A percentile compares a stretch with the other conserved stretches of the same genome.
phyloP scores from a whole-genome alignment of 495 filamentous ascomycete genomes.

The Trypethelium eluteriae region DNA sequence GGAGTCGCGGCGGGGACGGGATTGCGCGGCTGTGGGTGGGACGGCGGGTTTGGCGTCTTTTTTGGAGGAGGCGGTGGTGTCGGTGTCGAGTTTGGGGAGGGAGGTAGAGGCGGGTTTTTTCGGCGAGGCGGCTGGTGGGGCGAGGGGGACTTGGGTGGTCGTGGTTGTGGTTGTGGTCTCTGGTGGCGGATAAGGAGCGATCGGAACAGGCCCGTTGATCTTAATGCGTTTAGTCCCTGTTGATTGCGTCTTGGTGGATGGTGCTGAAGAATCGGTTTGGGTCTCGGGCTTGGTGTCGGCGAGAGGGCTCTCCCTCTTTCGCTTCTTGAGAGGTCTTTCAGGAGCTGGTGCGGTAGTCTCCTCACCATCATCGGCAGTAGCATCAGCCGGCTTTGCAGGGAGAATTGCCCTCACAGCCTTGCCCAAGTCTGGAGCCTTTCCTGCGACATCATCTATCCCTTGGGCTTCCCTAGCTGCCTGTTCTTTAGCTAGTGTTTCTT shows the following conservation, averaged over 20 bases:
- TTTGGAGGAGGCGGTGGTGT: neutral
- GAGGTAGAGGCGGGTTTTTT: conserved; percentile 14
- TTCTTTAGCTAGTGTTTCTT: conserved; percentile 61
- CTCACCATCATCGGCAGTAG: conserved; percentile 11
- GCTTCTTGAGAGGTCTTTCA: conserved; percentile 27
- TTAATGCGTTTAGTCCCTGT: conserved; percentile 24
- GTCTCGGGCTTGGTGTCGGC: neutral
- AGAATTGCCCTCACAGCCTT: neutral
- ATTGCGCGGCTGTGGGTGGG: conserved; percentile 14
- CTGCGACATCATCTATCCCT: conserved; percentile 18
- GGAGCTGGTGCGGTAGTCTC: neutral
- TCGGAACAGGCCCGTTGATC: conserved; percentile 16
- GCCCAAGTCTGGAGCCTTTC: neutral
- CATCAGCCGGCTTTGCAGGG: conserved; percentile 16
- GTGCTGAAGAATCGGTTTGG: neutral
- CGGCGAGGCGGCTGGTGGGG: conserved; percentile 29
- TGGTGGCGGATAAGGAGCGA: conserved; percentile 8
- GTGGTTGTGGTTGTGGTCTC: conserved; percentile 16
- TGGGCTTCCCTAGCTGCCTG: conserved; percentile 47
- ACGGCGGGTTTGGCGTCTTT: conserved; percentile 20
- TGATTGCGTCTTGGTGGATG: conserved; percentile 15
- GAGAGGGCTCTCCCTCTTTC: conserved; percentile 29
- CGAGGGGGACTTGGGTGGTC: conserved; percentile 30
- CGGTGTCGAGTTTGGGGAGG: conserved; percentile 17
- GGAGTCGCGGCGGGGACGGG: conserved; percentile 10